These are phyloP conservation scores for Neonectria coccinea DNA, from an alignment of 2,329 filamentous ascomycete species.

Conservation along the genomic window DNA sequence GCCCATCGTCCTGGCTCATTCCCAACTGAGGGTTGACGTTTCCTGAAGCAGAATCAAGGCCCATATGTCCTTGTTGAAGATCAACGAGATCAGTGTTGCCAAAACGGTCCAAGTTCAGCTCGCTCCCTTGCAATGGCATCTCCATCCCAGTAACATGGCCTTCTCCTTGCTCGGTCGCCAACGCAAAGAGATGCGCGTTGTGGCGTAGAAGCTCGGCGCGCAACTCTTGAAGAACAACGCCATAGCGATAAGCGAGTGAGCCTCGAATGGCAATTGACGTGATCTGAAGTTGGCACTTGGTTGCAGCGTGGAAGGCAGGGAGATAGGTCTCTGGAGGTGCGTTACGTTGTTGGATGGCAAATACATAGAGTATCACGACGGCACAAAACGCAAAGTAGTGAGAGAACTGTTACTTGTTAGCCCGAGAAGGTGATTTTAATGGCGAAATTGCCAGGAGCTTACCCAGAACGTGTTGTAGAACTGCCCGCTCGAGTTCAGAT, in stretches of 20 bases:
- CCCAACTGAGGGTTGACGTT: slow-evolving; percentile 1
- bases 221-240: slow-evolving; percentile 55
- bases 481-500: slow-evolving; percentile 20
- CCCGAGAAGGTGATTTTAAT: slow-evolving; percentile 51
- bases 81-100: not conserved
- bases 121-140: not conserved
- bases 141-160: not conserved
- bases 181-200: slow-evolving; percentile 34
- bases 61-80: slow-evolving; percentile 4
- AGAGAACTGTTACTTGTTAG: slow-evolving; percentile 23
- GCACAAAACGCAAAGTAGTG: slow-evolving; percentile 60
- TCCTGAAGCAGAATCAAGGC: not conserved
- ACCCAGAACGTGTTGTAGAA: slow-evolving; percentile 34
- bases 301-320: slow-evolving; percentile 51
- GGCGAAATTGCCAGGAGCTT: slow-evolving; percentile 47
- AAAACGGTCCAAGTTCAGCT: slow-evolving; percentile 1
- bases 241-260: slow-evolving; percentile 56
- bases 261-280: slow-evolving; percentile 51
- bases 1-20: slow-evolving; percentile 17
- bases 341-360: slow-evolving; percentile 54
- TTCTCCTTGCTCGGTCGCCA: not conserved
- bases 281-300: slow-evolving; percentile 55
- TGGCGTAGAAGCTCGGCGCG: slow-evolving; percentile 42
- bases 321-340: slow-evolving; percentile 45
- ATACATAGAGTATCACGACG: slow-evolving; percentile 58